phyloP scores from a whole-genome alignment of 2,329 filamentous ascomycete genomes.

The Ophiostoma quercus region DNA sequence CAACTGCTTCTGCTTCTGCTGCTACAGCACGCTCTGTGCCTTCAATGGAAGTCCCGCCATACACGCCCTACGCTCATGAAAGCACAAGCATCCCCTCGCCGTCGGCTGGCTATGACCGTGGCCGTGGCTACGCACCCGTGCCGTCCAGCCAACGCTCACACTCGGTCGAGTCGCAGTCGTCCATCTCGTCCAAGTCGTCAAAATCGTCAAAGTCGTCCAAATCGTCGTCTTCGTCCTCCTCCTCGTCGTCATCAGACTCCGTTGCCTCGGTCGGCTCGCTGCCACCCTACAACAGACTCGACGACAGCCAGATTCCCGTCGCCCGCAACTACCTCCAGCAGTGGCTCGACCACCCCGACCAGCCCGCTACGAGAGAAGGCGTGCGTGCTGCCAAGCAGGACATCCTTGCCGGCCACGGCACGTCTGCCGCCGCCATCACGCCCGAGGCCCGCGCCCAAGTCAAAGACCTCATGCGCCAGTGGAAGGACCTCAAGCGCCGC shows the following conservation, averaged over 20 bases:
- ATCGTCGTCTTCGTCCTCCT: constrained; percentile 38
- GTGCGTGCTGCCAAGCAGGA: constrained; percentile 36
- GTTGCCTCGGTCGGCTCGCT: constrained; percentile 48
- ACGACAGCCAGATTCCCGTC: constrained; percentile 44
- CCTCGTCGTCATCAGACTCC: constrained; percentile 35
- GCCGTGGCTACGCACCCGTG: background rate
- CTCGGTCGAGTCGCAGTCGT: constrained; percentile 20
- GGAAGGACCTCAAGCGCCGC: constrained; percentile 39
- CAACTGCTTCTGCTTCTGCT: background rate
- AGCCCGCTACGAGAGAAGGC: constrained; percentile 44
- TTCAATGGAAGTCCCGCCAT: background rate
- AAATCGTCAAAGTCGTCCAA: constrained; percentile 32
- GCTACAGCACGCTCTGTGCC: background rate
- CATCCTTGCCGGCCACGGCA: constrained; percentile 12
- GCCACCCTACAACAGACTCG: constrained; percentile 46
- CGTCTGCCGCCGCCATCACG: background rate
- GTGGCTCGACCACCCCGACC: constrained; percentile 48
- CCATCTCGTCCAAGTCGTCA: constrained; percentile 31
- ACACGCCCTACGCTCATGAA: background rate
- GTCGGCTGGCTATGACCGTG: background rate
- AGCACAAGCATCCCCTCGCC: background rate
- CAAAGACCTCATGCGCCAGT: constrained; percentile 42
- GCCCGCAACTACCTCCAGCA: constrained; percentile 41
- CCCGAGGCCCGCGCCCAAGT: constrained; percentile 37
- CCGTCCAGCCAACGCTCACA: background rate